Base-by-base conservation (phyloP, 2,329 filamentous ascomycete species). In the Sarocladium oryzae region DNA sequence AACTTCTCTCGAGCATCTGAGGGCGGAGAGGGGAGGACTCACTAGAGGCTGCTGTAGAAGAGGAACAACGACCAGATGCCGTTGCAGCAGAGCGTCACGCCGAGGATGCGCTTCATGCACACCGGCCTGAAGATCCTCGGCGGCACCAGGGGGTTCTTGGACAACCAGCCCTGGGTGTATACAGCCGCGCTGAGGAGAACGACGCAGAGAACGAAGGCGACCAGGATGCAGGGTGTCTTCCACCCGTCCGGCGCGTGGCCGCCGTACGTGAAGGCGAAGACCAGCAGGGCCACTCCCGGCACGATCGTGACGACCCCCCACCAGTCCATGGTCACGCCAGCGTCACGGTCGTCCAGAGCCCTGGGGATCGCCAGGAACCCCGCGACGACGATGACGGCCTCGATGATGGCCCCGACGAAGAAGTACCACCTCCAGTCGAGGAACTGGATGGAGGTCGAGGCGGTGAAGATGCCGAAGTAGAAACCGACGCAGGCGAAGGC, bases 211-310 rank as follows among this genome's bases (percentile, higher is more conserved):
- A 82, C 67, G 41, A 91, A 77, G 0, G 81, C 79, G 7, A 83
- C 69, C 32, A 79, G 78, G 32, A 92, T 82, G 56, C 89, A 88
- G 1, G 85, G 84, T 0, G 84, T 88, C 18, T 66, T 71, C 86
- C 87, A 92, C 2, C 83, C 79, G 2, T 81, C 62, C 0, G 82
- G 77, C 0, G 85, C 85, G 62, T 88, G 81, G 0, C 82, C 78
- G 6, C 82, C 84, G 43, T 88, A 83, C 0, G 86, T 89, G 49
- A 93, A 78, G 0, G 87, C 84, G 58, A 84, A 92, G 0, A 89
- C 83, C 55, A 88, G 72, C 23, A 92, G 72, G 2, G 86, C 73
- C 13, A 89, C 65, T 0, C 84, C 86, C 0, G 76, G 73, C 0
- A 87, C 74, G 13, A 84, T 82, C 13, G 84, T 76, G 2, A 66